Conservation (phyloP, 106 monocot genomes). For the Iris macrosiphon region DNA sequence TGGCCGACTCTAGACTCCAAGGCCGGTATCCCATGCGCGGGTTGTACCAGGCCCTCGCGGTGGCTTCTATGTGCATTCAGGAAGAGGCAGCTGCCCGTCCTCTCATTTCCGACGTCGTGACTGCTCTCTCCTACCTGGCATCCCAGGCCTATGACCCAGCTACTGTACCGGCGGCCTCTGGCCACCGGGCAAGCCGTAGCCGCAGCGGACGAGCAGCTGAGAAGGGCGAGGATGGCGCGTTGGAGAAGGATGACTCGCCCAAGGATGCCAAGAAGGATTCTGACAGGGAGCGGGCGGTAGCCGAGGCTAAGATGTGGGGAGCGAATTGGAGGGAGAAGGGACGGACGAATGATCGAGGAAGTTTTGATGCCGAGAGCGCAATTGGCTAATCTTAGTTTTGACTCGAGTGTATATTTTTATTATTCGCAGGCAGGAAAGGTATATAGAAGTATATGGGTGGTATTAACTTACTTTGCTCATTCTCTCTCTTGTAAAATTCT, state of each 20-base stretch:
- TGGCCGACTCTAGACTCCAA: slow-evolving; percentile 61
- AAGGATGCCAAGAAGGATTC: slow-evolving; percentile 22
- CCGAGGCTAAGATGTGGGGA: slow-evolving; percentile 89
- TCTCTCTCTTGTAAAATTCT: no score
- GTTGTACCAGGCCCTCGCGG: slow-evolving; percentile 74
- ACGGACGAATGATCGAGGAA: slow-evolving; percentile 6
- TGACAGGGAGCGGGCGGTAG: slow-evolving; percentile 55
- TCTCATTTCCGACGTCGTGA: slow-evolving; percentile 70
- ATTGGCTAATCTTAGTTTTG: no score
- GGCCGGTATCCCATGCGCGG: slow-evolving; percentile 66
- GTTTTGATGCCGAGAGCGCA: slow-evolving; percentile 7
- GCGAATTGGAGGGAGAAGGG: slow-evolving; percentile 63
- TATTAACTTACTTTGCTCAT: no score
- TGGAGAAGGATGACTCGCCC: slow-evolving; percentile 3
- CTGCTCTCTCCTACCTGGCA: slow-evolving; percentile 67
- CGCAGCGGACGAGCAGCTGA: slow-evolving; percentile 1
- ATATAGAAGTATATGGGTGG: no score
- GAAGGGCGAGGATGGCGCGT: neutral
- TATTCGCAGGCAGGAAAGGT: no score
- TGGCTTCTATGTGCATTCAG: slow-evolving; percentile 87
- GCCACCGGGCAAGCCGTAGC: slow-evolving; percentile 7
- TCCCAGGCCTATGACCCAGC: slow-evolving; percentile 52
- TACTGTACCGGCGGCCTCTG: slow-evolving; percentile 1
- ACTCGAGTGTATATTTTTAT: no score
- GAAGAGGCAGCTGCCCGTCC: slow-evolving; percentile 71